A percentile compares a stretch with the other conserved stretches of the same genome.
Evolutionary conservation across 805 yeast genomes (phyloP).

Genomic region (Nakazawaea populi): DNA sequence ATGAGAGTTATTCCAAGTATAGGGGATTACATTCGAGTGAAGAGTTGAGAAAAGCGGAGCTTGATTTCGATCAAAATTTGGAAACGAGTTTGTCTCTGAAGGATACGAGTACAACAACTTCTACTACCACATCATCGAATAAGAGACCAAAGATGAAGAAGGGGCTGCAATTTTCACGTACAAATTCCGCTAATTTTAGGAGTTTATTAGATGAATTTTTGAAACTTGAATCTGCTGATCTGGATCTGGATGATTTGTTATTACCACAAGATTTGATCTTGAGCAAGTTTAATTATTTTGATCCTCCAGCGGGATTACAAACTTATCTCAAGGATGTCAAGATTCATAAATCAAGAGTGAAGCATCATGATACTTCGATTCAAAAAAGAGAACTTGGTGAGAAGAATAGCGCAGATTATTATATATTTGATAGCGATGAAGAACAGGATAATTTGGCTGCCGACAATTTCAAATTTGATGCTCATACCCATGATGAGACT

Average conservation of each 20-base stretch:
- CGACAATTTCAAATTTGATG: not conserved
- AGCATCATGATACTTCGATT: not conserved
- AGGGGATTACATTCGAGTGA: conserved; percentile 13
- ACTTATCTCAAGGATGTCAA: not conserved
- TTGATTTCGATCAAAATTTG: conserved; percentile 5
- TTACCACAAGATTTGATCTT: not conserved
- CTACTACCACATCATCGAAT: conserved; percentile 11
- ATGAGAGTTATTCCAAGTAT: conserved; percentile 25
- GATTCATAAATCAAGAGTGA: not conserved
- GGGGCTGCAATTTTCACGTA: conserved; percentile 17
- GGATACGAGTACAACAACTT: conserved; percentile 14
- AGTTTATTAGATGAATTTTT: conserved; percentile 2
- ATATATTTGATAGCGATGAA: conserved; percentile 7
- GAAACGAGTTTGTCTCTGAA: conserved; percentile 4
- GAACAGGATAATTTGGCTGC: conserved; percentile 2
- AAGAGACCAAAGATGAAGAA: conserved; percentile 29
- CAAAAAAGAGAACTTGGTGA: not conserved
- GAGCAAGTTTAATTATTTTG: conserved; percentile 3
- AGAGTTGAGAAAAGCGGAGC: conserved; percentile 9
- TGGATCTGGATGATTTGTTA: not conserved
- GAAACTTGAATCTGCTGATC: conserved; percentile 1
- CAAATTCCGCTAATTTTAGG: conserved; percentile 13
- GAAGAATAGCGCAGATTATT: conserved; percentile 1
- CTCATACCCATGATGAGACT: too few species aligned
- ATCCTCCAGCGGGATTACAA: conserved; percentile 3